A percentile compares a stretch with the other conserved stretches of the same genome.
phyloP scores from a whole-genome alignment of 2,329 filamentous ascomycete genomes.

The Fusarium sp. region DNA sequence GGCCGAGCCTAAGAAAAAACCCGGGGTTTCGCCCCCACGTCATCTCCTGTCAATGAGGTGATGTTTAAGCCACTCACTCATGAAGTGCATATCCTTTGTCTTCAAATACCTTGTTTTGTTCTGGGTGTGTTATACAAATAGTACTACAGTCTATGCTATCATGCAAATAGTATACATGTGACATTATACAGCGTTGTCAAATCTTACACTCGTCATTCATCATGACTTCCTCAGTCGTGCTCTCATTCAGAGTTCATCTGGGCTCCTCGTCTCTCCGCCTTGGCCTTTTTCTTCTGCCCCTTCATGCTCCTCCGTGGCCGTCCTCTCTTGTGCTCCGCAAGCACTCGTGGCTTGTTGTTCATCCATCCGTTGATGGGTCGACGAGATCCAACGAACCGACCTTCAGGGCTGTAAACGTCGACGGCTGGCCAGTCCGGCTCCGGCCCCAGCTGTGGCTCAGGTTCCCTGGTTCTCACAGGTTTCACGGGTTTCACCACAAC shows the following conservation, averaged over 20 bases:
- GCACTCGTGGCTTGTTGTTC: slow-evolving; percentile 67
- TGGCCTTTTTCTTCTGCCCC: slow-evolving; percentile 60
- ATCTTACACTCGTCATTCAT: slow-evolving; percentile 26
- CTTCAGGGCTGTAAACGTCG: slow-evolving; percentile 87
- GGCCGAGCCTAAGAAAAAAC: slow-evolving; percentile 25
- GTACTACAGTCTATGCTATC: slow-evolving; percentile 19
- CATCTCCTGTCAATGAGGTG: slow-evolving; percentile 20
- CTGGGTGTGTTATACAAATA: slow-evolving; percentile 17
- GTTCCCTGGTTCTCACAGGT: slow-evolving; percentile 5
- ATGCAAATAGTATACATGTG: slow-evolving; percentile 19
- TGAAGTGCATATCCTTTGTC: neutral
- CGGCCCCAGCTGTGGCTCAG: slow-evolving; percentile 40
- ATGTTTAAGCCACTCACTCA: slow-evolving; percentile 4
- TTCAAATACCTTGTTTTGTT: neutral
- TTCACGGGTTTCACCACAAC: neutral
- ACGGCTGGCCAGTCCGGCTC: slow-evolving; percentile 73
- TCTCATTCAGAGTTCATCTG: slow-evolving; percentile 3
- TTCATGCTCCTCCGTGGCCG: slow-evolving; percentile 79
- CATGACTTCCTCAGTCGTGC: slow-evolving; percentile 14
- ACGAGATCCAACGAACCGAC: slow-evolving; percentile 78
- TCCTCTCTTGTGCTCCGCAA: slow-evolving; percentile 59
- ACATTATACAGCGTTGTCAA: slow-evolving; percentile 16
- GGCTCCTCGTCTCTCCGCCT: slow-evolving; percentile 45
- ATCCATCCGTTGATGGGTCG: slow-evolving; percentile 79
- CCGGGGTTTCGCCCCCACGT: slow-evolving; percentile 34